Evolutionary conservation across 805 yeast species (phyloP).

Genomic region (Wickerhamomyces alni): DNA sequence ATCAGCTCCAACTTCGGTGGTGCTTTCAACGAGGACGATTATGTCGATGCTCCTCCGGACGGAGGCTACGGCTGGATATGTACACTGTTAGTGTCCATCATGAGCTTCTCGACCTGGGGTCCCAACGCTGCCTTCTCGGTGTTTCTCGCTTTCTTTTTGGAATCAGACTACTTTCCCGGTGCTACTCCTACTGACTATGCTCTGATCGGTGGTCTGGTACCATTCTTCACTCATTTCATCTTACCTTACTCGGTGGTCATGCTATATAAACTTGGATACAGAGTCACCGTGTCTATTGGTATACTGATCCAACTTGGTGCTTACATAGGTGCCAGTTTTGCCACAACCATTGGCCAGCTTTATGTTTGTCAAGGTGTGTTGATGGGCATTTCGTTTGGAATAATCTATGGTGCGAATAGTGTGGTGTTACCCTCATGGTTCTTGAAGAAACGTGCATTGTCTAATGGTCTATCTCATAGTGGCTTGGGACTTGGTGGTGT

Average conservation of each 20-base stretch:
- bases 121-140: constrained; percentile 50
- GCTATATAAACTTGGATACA: constrained; percentile 38
- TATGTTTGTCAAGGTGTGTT: constrained; percentile 48
- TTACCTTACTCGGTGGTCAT: constrained; percentile 26
- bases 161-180: constrained; percentile 12
- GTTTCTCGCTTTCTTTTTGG: constrained; percentile 41
- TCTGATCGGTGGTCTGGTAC: too few species aligned
- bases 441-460: constrained; percentile 38
- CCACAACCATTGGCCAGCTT: constrained; percentile 43
- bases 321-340: constrained; percentile 45
- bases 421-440: constrained; percentile 52
- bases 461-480: constrained; percentile 41
- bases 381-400: constrained; percentile 43
- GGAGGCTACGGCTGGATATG: constrained; percentile 47
- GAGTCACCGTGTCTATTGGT: constrained; percentile 33
- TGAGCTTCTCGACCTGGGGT: constrained; percentile 26
- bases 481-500: constrained; percentile 55
- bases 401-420: constrained; percentile 47
- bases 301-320: constrained; percentile 38
- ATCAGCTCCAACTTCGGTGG: constrained; percentile 7
- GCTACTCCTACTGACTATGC: background rate
- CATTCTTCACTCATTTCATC: too few species aligned
- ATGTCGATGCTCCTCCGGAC: constrained; percentile 35
- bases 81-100: constrained; percentile 27
- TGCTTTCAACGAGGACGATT: constrained; percentile 24